These are phyloP conservation scores for Saussurea involucrata DNA, from an alignment of 129 eudicot species.

Conservation along the genomic window DNA sequence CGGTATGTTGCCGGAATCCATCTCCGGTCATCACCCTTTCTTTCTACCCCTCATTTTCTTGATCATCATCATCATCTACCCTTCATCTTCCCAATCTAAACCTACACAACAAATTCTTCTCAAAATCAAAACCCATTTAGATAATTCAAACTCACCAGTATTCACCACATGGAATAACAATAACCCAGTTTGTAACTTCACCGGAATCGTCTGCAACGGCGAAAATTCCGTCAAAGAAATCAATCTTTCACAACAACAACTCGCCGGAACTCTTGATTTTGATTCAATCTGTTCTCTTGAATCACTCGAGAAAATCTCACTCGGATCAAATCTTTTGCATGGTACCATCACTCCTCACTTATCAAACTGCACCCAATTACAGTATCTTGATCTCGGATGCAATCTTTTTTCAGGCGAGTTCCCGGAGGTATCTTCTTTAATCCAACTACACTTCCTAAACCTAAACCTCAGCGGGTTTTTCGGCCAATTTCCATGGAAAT, in stretches of 20 bases:
- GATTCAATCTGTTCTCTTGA: slow-evolving; percentile 45
- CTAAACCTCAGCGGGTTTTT: slow-evolving; percentile 40
- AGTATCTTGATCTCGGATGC: slow-evolving; percentile 45
- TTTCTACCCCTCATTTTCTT: slow-evolving; percentile 20
- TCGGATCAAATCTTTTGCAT: slow-evolving; percentile 44
- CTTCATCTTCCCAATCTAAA: slow-evolving; percentile 26
- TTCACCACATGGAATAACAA: slow-evolving; percentile 41
- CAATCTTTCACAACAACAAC: slow-evolving; percentile 34
- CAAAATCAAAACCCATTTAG: slow-evolving; percentile 38
- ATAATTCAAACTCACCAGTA: slow-evolving; percentile 15
- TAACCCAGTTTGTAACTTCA: slow-evolving; percentile 45
- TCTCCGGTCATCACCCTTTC: slow-evolving; percentile 22
- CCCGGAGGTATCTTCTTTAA: slow-evolving; percentile 50
- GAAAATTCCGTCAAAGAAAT: slow-evolving; percentile 39
- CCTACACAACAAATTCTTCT: slow-evolving; percentile 41
- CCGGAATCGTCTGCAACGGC: slow-evolving; percentile 44
- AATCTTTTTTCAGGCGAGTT: slow-evolving; percentile 46
- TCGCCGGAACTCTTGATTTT: slow-evolving; percentile 46
- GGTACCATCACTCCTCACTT: slow-evolving; percentile 39
- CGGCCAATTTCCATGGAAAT: slow-evolving; percentile 61
- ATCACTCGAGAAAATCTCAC: slow-evolving; percentile 45
- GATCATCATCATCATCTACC: slow-evolving; percentile 11
- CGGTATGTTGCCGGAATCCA: slow-evolving; percentile 29
- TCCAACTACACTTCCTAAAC: slow-evolving; percentile 37
- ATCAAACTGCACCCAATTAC: slow-evolving; percentile 43